Evolutionary conservation across 176 grass and related monocot genomes (phyloP).

Genomic region (Triticum aestivum): DNA sequence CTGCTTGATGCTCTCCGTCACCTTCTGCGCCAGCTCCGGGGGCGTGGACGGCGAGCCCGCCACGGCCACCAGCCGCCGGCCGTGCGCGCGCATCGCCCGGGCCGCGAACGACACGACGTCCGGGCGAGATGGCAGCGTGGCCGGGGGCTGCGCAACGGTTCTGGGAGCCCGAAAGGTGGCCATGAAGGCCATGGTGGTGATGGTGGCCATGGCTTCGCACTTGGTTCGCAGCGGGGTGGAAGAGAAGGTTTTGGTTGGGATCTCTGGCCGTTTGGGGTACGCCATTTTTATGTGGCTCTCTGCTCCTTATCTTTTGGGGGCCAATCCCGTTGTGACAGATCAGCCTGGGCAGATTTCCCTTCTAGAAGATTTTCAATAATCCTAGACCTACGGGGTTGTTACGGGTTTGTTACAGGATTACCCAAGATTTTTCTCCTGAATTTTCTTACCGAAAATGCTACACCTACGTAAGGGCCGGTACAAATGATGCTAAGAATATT

Average conservation of each 20-base stretch:
- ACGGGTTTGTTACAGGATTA: no score
- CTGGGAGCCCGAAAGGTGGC: constrained; percentile 29
- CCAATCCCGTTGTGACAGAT: constrained; percentile 60
- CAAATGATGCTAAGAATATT: no score
- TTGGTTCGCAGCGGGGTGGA: neutral
- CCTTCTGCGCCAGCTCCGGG: constrained; percentile 60
- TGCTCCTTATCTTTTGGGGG: constrained; percentile 40
- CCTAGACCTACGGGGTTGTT: no score
- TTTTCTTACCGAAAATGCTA: no score
- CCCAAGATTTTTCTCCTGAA: no score
- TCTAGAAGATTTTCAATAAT: constrained; percentile 4
- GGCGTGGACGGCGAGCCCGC: constrained; percentile 47
- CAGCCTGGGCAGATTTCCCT: constrained; percentile 48
- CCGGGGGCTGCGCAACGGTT: neutral
- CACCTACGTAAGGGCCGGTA: no score
- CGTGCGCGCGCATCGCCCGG: neutral
- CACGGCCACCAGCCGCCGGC: constrained; percentile 31
- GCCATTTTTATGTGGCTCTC: constrained; percentile 29
- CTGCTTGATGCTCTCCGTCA: constrained; percentile 89
- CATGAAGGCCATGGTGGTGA: constrained; percentile 42
- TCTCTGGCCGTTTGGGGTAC: constrained; percentile 6
- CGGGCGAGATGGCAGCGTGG: neutral
- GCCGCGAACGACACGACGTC: constrained; percentile 31
- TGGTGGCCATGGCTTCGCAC: constrained; percentile 36
- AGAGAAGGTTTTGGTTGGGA: constrained; percentile 6